A percentile compares a stretch with the other conserved stretches of the same genome.
phyloP scores from a whole-genome alignment of 495 filamentous ascomycete genomes.

The Neurospora sublineolata region DNA sequence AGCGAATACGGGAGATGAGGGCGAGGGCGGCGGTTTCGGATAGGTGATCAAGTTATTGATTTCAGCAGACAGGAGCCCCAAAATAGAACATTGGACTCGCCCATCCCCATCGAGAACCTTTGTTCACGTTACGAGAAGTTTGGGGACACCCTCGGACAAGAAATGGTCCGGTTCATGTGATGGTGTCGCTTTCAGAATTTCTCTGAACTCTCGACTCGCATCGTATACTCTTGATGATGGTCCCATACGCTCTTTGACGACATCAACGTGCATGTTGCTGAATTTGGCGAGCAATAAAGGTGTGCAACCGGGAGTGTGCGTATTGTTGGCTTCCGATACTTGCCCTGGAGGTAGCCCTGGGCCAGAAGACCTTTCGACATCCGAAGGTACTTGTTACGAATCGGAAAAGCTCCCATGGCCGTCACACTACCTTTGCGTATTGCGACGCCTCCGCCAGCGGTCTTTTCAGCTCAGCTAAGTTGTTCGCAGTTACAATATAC shows the following conservation, averaged over 20 bases:
- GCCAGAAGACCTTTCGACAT: not conserved
- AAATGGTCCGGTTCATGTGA: not conserved
- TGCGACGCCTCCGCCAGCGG: not conserved
- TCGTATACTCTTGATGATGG: not conserved
- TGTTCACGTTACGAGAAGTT: not conserved
- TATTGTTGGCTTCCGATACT: not conserved
- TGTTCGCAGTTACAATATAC: not conserved
- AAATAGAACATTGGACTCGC: not conserved
- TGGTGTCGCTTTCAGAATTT: not conserved
- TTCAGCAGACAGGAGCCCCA: not conserved
- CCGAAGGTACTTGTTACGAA: not conserved
- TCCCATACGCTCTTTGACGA: not conserved
- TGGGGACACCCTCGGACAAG: not conserved
- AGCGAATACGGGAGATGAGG: not conserved
- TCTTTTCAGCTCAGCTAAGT: not conserved
- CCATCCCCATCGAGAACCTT: not conserved
- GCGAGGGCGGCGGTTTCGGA: not conserved
- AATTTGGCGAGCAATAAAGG: not conserved
- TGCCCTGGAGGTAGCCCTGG: not conserved
- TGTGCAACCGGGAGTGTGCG: not conserved
- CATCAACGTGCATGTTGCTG: not conserved
- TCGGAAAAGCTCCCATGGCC: not conserved
- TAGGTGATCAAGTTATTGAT: not conserved
- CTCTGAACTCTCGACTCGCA: not conserved
- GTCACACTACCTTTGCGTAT: not conserved